phyloP scores from a whole-genome alignment of 345 rosid genomes.

The Chamaenerion angustifolium region DNA sequence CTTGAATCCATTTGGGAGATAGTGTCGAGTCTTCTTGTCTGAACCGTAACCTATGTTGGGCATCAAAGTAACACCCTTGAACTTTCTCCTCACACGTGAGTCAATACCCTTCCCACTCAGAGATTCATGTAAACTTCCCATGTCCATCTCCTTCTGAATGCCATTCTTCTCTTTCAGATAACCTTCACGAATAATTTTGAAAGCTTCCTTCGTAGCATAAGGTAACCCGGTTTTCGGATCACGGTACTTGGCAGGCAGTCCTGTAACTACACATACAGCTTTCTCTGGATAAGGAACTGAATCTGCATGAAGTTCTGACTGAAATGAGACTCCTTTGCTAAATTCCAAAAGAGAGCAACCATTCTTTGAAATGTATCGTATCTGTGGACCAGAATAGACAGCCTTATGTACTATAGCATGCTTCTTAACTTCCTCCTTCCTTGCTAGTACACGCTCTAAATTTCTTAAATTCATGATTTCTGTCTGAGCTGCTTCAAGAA shows the following conservation, averaged over 20 bases:
- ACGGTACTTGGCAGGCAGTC: constrained; percentile 89
- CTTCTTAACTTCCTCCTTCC: constrained; percentile 98
- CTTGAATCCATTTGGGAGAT: too few relatives aligned
- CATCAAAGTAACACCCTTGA: too few relatives aligned
- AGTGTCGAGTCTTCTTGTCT: too few relatives aligned
- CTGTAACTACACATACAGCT: constrained; percentile 68
- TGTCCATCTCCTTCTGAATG: constrained; percentile 50
- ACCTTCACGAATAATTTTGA: constrained; percentile 65
- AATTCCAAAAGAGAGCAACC: constrained; percentile 70
- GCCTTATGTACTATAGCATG: constrained; percentile 85
- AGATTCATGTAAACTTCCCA: constrained; percentile 58
- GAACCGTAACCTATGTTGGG: too few relatives aligned
- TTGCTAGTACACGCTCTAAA: constrained; percentile 88
- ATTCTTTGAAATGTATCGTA: constrained; percentile 59
- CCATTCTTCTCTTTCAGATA: constrained; percentile 33
- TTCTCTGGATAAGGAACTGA: constrained; percentile 59
- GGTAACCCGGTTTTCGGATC: constrained; percentile 92
- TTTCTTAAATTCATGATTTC: constrained; percentile 92
- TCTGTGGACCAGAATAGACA: constrained; percentile 74
- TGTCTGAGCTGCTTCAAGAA: constrained; percentile 98
- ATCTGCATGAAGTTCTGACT: constrained; percentile 40
- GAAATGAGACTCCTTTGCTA: constrained; percentile 61
- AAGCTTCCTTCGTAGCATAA: constrained; percentile 79
- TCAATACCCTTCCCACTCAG: constrained; percentile 42
- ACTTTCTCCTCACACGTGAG: too few relatives aligned